Conservation (phyloP, 176 grass and related monocot genomes). For the Oryza longistaminata region DNA sequence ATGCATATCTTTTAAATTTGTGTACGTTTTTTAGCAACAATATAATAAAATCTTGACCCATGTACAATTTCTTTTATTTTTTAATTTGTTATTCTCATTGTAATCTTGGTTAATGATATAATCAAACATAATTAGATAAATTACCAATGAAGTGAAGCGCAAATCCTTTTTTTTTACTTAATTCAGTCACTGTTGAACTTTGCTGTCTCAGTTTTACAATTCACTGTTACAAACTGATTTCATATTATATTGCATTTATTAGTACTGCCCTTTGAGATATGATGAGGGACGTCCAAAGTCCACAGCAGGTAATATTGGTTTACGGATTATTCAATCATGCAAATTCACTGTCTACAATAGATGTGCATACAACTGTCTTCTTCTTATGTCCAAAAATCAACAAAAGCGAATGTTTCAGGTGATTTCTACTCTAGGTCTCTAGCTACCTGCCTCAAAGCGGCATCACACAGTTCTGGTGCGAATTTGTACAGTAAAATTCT, state of each 20-base stretch:
- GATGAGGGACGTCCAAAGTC: conserved; percentile 36
- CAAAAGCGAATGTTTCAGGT: too few relatives aligned
- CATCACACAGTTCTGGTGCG: too few relatives aligned
- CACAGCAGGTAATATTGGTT: conserved; percentile 32
- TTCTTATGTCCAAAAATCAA: too few relatives aligned
- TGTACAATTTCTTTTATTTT: too few relatives aligned
- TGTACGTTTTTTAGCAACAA: not conserved
- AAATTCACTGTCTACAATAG: conserved; percentile 21
- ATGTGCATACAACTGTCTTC: too few relatives aligned
- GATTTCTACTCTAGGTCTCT: too few relatives aligned
- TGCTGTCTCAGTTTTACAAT: not conserved
- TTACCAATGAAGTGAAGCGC: not conserved
- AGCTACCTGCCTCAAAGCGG: too few relatives aligned
- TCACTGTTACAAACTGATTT: not conserved
- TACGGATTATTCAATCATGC: conserved; percentile 29
- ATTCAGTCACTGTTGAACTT: not conserved
- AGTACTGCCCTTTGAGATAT: not conserved
- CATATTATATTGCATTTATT: not conserved
- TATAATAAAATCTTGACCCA: not conserved
- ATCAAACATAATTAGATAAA: not conserved
- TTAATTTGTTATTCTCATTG: too few relatives aligned
- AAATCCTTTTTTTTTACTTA: not conserved
- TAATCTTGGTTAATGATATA: not conserved
- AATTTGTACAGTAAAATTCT: too few relatives aligned
- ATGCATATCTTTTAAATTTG: too few relatives aligned